Percentiles rank a stretch among this genome's conserved stretches.
Conservation (phyloP, 345 rosid genomes). For the Populus ilicifolia region DNA sequence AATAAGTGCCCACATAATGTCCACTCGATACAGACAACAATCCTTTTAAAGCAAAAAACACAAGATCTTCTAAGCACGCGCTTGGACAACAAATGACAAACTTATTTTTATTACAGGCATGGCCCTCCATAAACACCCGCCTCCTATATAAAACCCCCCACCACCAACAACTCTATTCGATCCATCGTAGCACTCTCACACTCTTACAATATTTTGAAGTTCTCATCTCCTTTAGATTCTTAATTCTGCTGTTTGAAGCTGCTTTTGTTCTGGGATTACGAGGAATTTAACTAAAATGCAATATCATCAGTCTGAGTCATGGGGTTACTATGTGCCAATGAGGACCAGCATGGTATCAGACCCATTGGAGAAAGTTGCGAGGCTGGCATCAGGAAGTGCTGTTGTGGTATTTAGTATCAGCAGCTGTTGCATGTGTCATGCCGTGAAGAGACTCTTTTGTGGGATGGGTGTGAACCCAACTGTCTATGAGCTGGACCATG, state of each 20-base stretch:
- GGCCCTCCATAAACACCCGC: neutral
- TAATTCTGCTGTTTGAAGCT: neutral
- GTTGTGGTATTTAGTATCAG: conserved; percentile 65
- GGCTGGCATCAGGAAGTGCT: conserved; percentile 58
- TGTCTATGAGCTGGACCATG: conserved; percentile 54
- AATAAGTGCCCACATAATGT: conserved; percentile 9
- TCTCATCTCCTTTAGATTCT: neutral
- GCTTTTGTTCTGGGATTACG: neutral
- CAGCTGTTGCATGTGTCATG: conserved; percentile 71
- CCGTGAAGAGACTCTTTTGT: conserved; percentile 60
- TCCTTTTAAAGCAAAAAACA: conserved; percentile 33
- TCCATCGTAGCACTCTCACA: neutral
- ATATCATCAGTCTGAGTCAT: conserved; percentile 13
- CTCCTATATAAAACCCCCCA: neutral
- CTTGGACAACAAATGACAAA: conserved; percentile 48
- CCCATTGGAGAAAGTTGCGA: conserved; percentile 42
- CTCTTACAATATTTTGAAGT: neutral
- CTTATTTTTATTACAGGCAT: conserved; percentile 3
- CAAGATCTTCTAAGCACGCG: conserved; percentile 32
- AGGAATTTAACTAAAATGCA: neutral
- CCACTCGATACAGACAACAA: conserved; percentile 27
- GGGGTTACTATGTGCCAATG: conserved; percentile 15
- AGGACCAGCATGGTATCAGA: conserved; percentile 23
- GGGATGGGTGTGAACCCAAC: conserved; percentile 73
- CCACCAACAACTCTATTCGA: neutral